Conservation (phyloP, 805 yeast genomes). For the Zygoascus bituminiphila region DNA sequence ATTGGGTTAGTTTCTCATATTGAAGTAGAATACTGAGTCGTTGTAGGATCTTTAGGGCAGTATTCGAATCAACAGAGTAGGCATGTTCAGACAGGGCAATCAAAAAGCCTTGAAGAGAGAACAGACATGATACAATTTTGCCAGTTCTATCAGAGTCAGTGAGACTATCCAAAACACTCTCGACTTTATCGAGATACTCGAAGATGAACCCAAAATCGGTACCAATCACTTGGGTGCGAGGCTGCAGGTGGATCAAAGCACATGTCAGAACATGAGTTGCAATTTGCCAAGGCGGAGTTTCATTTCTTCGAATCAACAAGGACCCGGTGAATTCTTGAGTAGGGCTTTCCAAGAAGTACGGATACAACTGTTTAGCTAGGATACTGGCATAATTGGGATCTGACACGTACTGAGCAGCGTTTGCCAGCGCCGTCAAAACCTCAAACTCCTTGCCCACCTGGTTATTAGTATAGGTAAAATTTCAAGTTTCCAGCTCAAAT, state of each 20-base stretch:
- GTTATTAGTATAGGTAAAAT: background rate
- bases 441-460: slow-evolving; percentile 36
- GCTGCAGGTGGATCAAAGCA: slow-evolving; percentile 25
- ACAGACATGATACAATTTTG: slow-evolving; percentile 9
- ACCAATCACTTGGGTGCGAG: slow-evolving; percentile 27
- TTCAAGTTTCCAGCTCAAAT: slow-evolving; percentile 9
- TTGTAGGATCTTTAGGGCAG: slow-evolving; percentile 6
- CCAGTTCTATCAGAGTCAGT: slow-evolving; percentile 31
- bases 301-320: slow-evolving; percentile 20
- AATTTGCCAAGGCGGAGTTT: slow-evolving; percentile 38
- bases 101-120: slow-evolving; percentile 28
- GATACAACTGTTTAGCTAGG: slow-evolving; percentile 38
- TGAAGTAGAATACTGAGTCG: slow-evolving; percentile 10
- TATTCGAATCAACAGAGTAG: slow-evolving; percentile 4
- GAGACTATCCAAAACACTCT: slow-evolving; percentile 37
- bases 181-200: slow-evolving; percentile 23
- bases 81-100: slow-evolving; percentile 23
- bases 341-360: slow-evolving; percentile 40
- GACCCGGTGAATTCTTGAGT: slow-evolving; percentile 33
- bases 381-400: slow-evolving; percentile 35
- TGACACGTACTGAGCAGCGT: slow-evolving; percentile 32
- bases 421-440: slow-evolving; percentile 48
- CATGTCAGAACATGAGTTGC: slow-evolving; percentile 31
- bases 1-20: slow-evolving; percentile 12
- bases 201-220: slow-evolving; percentile 20